A percentile compares a stretch with the other conserved stretches of the same genome.
Conservation (phyloP, 306 rosid genomes). For the Parietaria judaica region DNA sequence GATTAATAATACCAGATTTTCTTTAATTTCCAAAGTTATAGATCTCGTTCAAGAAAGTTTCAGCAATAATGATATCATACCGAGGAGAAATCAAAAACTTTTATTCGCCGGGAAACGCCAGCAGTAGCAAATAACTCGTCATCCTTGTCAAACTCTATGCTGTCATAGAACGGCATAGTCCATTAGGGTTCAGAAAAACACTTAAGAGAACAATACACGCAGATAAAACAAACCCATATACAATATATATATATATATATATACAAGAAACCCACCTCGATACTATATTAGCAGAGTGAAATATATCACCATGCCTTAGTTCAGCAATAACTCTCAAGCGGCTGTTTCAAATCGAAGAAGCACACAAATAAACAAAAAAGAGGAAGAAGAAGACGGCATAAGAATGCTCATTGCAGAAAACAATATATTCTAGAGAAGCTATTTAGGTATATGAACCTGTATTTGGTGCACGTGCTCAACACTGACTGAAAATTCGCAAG, state of each 20-base stretch:
- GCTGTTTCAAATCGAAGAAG: no score
- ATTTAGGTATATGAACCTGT: constrained; percentile 50
- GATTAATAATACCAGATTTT: constrained; percentile 2
- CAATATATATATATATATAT: no score
- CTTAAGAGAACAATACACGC: constrained; percentile 3
- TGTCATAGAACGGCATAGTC: constrained; percentile 36
- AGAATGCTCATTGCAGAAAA: neutral
- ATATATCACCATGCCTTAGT: no score
- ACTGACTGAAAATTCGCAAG: constrained; percentile 92
- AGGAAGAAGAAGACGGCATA: neutral
- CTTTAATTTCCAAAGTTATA: neutral
- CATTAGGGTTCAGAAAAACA: constrained; percentile 15
- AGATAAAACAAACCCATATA: no score
- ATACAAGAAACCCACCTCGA: no score
- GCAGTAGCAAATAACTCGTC: constrained; percentile 95
- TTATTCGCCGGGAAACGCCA: constrained; percentile 95
- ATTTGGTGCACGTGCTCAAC: constrained; percentile 73
- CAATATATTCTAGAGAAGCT: constrained; percentile 4
- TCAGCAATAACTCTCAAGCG: no score
- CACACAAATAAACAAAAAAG: no score
- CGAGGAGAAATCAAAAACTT: constrained; percentile 83
- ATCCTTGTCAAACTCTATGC: constrained; percentile 95
- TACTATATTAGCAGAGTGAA: no score
- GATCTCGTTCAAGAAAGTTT: neutral
- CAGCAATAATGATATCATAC: constrained; percentile 32